Base-by-base conservation (phyloP, 2,329 filamentous ascomycete genomes). In the Thermothelomyces thermophilus region DNA sequence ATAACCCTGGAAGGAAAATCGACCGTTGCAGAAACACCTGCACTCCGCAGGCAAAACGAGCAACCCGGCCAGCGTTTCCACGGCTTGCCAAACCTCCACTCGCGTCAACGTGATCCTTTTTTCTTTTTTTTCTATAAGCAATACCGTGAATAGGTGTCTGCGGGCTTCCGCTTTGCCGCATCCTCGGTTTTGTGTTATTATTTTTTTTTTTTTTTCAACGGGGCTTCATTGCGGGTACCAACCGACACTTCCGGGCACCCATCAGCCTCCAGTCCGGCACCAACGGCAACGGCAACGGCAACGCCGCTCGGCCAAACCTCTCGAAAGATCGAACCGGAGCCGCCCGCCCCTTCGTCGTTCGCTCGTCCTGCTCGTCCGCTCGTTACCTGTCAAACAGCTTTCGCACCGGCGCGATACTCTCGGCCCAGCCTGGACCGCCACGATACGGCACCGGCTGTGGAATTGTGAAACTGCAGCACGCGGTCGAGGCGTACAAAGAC, bases 391-490 rank as follows among this genome's bases (percentile, higher is more conserved):
- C 16, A 16, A 30, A 26, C 40, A n/a, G 33, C 26, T 34, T 20
- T 46, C 22, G 39, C 39, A 48, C 28, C 37, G 36, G 37, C 48
- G 41, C 57, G 43, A 48, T 53, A 47, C 50, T 41, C 50, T 55
- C 50, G 39, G n/a, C n/a, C 48, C 51, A 51, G 41, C 41, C 41
- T 41, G 45, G 34, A 31, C 16, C 35, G 46, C 40, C 53, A 37
- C 46, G 42, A 46, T 48, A 43, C 42, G 28, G 45, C 37, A 43
- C 51, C 41, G 39, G 50, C 46, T 40, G 50, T 44, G 43, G 31
- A 39, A 52, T 42, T 47, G 45, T 46, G 34, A 55, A 36, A 51
- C 46, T 36, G 45, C 52, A 54, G 48, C 50, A 57, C 55, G 51
- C 56, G 48, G 55, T 28, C 52, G 46, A 50, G 30, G 41, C 46